Base-by-base conservation (phyloP, 2,329 filamentous ascomycete species). In the Cryoendolithus antarcticus region DNA sequence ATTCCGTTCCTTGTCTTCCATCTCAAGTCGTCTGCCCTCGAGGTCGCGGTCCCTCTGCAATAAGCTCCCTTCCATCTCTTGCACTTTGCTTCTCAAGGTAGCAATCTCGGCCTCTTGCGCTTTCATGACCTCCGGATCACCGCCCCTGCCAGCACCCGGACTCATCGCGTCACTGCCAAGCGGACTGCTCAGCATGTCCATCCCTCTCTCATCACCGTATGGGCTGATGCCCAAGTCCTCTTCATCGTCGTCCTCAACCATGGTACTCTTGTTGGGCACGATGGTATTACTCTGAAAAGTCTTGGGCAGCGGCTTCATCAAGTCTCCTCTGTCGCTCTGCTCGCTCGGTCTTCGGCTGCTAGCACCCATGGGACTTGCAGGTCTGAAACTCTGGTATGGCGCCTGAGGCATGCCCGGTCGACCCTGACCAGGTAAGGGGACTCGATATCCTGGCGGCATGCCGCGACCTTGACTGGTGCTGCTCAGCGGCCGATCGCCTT, bases 271-370 rank as follows among this genome's bases (percentile, higher is more conserved):
- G 58, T 95, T 96, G 1, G 91, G 91, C 28, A 96, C 82, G 53
- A 96, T 93, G 0, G 86, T 96, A 57, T 93, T 96, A 57, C 82
- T 89, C 57, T 94, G 88, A 48, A 93, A 86, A 30, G 86, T 86
- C 57, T 93, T 94, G 10, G 84, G 82, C 48, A 84, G 75, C 4
- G 88, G 88, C 34, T 84, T 73, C 32, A 81, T 80, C 48, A 77
- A 41, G 28, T 46, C 49, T 13, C 46, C 48, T n/a, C 46, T 40
- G 19, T 56, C 53, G 35, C 53, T 56, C 77, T 51, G 77, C 36
- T 46, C 44, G 35, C 39, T 45, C 35, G 36, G 38, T 12, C 38
- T 34, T 32, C 45, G 30, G 11, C 30, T 32, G 9, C 31, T 21
- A n/a, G 30, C 24, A 12, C 38, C 35, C 19, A 21, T 21, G 69